phyloP scores from a whole-genome alignment of 495 filamentous ascomycete species.

The Neurospora sp. region DNA sequence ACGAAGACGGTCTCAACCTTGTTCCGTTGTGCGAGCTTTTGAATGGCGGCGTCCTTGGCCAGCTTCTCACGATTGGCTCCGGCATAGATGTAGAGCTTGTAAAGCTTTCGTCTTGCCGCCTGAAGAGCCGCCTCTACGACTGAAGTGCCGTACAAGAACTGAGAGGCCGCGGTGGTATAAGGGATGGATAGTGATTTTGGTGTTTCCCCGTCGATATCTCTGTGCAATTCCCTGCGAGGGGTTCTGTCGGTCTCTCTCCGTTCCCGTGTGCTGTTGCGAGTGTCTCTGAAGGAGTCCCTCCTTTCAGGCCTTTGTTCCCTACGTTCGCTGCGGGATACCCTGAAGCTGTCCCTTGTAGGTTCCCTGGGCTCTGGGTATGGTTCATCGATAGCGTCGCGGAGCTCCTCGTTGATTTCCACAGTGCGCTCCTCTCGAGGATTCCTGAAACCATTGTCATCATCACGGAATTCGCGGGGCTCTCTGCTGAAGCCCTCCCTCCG shows the following conservation, averaged over 20 bases:
- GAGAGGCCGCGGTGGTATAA: conserved; percentile 75
- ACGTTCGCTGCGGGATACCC: background rate
- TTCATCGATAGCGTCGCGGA: background rate
- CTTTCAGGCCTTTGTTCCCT: background rate
- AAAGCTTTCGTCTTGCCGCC: conserved; percentile 57
- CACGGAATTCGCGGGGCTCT: background rate
- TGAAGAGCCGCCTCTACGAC: conserved; percentile 75
- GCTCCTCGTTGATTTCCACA: background rate
- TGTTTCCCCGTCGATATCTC: background rate
- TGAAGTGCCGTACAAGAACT: conserved; percentile 81
- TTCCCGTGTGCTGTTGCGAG: background rate
- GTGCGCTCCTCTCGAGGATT: background rate
- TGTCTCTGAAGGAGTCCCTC: background rate
- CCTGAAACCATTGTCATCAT: background rate
- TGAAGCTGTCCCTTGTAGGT: background rate
- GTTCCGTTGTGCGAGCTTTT: conserved; percentile 47
- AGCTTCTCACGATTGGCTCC: conserved; percentile 37
- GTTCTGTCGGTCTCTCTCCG: background rate
- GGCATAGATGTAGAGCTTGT: conserved; percentile 71
- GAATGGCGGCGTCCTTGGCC: conserved; percentile 35
- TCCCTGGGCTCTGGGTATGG: background rate
- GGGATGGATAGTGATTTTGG: conserved; percentile 49
- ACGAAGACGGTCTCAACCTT: conserved; percentile 44
- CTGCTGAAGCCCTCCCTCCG: conserved; percentile 1
- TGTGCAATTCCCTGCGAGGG: background rate